Percentiles rank a stretch among this genome's conserved stretches.
These are phyloP conservation scores for Phytophthora pistaciae DNA, from an alignment of 352 stramenopile species.

Conservation along the genomic window DNA sequence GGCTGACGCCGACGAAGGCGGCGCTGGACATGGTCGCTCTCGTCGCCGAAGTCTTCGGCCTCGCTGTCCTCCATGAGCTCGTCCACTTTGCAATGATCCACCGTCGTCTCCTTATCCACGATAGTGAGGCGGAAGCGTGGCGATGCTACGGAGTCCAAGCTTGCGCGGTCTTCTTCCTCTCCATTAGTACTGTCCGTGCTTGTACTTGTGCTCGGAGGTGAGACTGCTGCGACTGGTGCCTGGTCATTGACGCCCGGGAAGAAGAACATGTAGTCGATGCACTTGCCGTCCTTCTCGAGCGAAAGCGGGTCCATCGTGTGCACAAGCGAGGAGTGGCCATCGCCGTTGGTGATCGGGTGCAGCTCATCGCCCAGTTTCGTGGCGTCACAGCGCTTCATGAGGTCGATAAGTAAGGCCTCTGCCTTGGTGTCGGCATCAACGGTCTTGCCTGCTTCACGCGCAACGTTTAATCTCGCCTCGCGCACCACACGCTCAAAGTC, in stretches of 20 bases:
- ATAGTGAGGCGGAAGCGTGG: slow-evolving; percentile 52
- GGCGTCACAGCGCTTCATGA: slow-evolving; percentile 75
- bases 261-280: slow-evolving; percentile 91
- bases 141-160: slow-evolving; percentile 14
- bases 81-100: slow-evolving; percentile 67
- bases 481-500: slow-evolving; percentile 57
- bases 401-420: slow-evolving; percentile 49
- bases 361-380: slow-evolving; percentile 56
- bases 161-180: slow-evolving; percentile 35
- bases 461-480: slow-evolving; percentile 33
- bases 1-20: slow-evolving; percentile 16
- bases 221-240: not conserved
- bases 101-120: slow-evolving; percentile 48
- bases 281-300: slow-evolving; percentile 76
- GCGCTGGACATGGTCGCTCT: slow-evolving; percentile 19
- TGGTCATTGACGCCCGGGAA: slow-evolving; percentile 49
- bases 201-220: slow-evolving; percentile 14
- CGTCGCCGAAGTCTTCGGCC: slow-evolving; percentile 15
- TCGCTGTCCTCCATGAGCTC: slow-evolving; percentile 41
- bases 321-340: slow-evolving; percentile 73
- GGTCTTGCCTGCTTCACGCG: slow-evolving; percentile 18
- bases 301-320: slow-evolving; percentile 57
- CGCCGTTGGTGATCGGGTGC: slow-evolving; percentile 84
- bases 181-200: slow-evolving; percentile 17
- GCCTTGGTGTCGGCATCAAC: slow-evolving; percentile 18